A percentile compares a stretch with the other conserved stretches of the same genome.
These are phyloP conservation scores for Oryza coarctata DNA, from an alignment of 176 grass and related monocot genomes.

Conservation along the genomic window DNA sequence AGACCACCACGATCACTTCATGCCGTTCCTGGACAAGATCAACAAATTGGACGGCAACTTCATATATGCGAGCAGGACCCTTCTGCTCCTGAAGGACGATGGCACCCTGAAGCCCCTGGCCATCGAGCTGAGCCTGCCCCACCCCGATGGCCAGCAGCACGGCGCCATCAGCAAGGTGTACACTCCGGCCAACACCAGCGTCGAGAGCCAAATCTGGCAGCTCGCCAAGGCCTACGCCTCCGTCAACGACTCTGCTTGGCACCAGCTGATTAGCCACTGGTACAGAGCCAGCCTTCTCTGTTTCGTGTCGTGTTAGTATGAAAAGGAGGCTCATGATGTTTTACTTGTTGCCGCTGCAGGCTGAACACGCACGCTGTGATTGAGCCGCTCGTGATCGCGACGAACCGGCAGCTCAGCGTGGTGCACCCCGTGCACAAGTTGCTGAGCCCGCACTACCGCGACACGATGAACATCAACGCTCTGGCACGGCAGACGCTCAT, in stretches of 20 bases:
- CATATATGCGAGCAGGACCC: conserved; percentile 75
- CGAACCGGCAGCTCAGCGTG: conserved; percentile 71
- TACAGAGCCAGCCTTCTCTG: conserved; percentile 11
- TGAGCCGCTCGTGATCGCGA: conserved; percentile 82
- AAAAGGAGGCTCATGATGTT: not conserved
- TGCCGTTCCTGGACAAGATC: conserved; percentile 70
- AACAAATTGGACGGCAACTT: conserved; percentile 57
- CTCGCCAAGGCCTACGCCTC: conserved; percentile 88
- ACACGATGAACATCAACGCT: conserved; percentile 95
- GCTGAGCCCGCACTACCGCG: conserved; percentile 80
- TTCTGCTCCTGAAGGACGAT: conserved; percentile 68
- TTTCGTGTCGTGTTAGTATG: not conserved
- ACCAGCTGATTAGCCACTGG: conserved; percentile 97
- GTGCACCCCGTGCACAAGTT: conserved; percentile 84
- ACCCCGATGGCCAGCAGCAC: conserved; percentile 38
- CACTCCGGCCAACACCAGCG: conserved; percentile 46
- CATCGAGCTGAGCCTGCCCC: conserved; percentile 75
- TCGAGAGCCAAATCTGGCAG: conserved; percentile 63
- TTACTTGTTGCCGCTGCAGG: conserved; percentile 44
- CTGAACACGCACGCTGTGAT: conserved; percentile 86
- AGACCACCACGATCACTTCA: conserved; percentile 85
- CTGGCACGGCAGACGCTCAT: conserved; percentile 76
- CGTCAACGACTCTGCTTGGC: conserved; percentile 89
- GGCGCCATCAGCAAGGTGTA: conserved; percentile 62
- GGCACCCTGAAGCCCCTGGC: conserved; percentile 73